A percentile compares a stretch with the other conserved stretches of the same genome.
phyloP scores from a whole-genome alignment of 23 red algal species.

The Pyropia haitanensis region DNA sequence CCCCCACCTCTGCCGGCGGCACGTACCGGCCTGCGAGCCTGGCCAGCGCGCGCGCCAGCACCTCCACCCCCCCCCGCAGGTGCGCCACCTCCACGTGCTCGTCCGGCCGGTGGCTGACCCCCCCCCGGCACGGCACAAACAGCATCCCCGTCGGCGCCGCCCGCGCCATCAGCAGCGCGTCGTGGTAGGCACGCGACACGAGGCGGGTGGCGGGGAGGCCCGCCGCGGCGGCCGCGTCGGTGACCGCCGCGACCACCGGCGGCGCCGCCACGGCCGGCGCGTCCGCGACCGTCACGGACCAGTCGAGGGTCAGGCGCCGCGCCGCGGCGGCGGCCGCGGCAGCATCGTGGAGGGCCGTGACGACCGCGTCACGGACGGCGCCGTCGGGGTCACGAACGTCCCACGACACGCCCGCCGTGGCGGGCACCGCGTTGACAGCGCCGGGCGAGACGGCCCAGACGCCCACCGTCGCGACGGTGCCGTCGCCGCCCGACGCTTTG shows the following conservation, averaged over 20 bases:
- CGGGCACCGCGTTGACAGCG: slow-evolving; percentile 41
- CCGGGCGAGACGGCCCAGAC: slow-evolving; percentile 31
- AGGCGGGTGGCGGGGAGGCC: slow-evolving; percentile 3
- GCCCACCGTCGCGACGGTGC: slow-evolving; percentile 47
- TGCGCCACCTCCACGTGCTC: slow-evolving; percentile 23
- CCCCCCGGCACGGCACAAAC: slow-evolving; percentile 56
- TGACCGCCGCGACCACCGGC: slow-evolving; percentile 14
- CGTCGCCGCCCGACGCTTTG: slow-evolving; percentile 2
- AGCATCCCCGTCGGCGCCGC: slow-evolving; percentile 46
- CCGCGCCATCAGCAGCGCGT: slow-evolving; percentile 46
- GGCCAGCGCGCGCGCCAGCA: slow-evolving; percentile 15
- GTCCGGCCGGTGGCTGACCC: slow-evolving; percentile 58
- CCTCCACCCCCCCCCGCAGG: slow-evolving; percentile 21
- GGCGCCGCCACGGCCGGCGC: slow-evolving; percentile 25
- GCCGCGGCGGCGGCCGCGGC: slow-evolving; percentile 5
- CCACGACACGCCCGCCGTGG: slow-evolving; percentile 5
- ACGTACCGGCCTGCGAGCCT: slow-evolving; percentile 5
- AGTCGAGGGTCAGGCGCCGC: slow-evolving; percentile 7
- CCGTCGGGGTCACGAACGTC: slow-evolving; percentile 52
- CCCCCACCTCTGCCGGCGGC: no score
- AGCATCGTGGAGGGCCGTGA: background rate
- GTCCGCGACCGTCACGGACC: slow-evolving; percentile 6
- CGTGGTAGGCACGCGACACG: slow-evolving; percentile 57
- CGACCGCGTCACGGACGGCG: slow-evolving; percentile 14
- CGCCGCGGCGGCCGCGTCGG: background rate